These are phyloP conservation scores for Candida morakotiae DNA, from an alignment of 805 yeast species.

Conservation along the genomic window DNA sequence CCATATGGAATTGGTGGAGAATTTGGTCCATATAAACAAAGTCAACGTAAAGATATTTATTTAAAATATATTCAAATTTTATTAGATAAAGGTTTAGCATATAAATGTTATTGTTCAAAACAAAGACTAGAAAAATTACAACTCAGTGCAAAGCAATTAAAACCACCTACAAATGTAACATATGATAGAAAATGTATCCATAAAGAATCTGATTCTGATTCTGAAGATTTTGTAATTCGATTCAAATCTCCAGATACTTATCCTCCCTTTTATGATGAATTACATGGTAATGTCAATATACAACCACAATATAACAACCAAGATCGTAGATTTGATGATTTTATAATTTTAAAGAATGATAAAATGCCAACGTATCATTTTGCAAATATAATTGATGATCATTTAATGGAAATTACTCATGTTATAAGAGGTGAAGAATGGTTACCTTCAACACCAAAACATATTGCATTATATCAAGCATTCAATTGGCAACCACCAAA, in stretches of 20 bases:
- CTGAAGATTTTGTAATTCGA: constrained; percentile 53
- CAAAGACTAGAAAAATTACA: constrained; percentile 67
- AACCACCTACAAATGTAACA: constrained; percentile 88
- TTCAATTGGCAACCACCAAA: constrained; percentile 82
- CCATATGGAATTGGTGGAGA: constrained; percentile 52
- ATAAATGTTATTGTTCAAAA: constrained; percentile 81
- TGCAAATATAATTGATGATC: constrained; percentile 95
- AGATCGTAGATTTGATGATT: constrained; percentile 85
- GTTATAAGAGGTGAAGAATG: constrained; percentile 98
- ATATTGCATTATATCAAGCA: constrained; percentile 78
- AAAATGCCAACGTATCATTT: constrained; percentile 94
- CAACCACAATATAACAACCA: constrained; percentile 73
- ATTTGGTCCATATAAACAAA: constrained; percentile 79
- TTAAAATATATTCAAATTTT: constrained; percentile 52
- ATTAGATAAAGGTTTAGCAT: constrained; percentile 67
- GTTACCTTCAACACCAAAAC: constrained; percentile 95
- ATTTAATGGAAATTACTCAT: constrained; percentile 86
- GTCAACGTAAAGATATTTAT: constrained; percentile 71
- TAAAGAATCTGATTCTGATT: constrained; percentile 32
- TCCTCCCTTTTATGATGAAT: constrained; percentile 62
- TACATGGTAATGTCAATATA: constrained; percentile 72
- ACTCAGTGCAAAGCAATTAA: constrained; percentile 65
- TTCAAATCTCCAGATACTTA: constrained; percentile 72
- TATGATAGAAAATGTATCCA: constrained; percentile 81
- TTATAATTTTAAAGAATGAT: constrained; percentile 86